Evolutionary conservation across 306 rosid species (phyloP).

Genomic region (Prunus davidiana): DNA sequence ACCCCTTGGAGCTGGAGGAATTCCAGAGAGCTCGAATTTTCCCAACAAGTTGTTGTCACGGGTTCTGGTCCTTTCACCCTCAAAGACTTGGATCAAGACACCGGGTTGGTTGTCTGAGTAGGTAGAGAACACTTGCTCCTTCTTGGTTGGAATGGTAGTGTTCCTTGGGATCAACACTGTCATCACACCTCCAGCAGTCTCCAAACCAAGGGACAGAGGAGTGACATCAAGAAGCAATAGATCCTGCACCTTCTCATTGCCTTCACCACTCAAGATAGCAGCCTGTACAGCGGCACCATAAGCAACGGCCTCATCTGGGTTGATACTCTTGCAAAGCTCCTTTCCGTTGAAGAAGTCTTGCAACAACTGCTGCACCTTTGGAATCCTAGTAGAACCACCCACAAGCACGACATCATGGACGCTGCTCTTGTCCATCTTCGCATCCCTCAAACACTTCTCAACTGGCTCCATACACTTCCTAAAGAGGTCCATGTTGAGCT

Average conservation of each 20-base stretch:
- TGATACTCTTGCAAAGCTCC: conserved; percentile 69
- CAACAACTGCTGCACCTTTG: conserved; percentile 67
- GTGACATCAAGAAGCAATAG: conserved; percentile 70
- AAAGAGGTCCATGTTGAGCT: conserved; percentile 77
- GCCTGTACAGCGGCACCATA: conserved; percentile 83
- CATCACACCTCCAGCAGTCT: conserved; percentile 80
- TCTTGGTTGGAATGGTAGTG: conserved; percentile 72
- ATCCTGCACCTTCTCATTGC: conserved; percentile 75
- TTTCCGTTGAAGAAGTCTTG: conserved; percentile 85
- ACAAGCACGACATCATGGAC: conserved; percentile 78
- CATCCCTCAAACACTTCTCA: conserved; percentile 71
- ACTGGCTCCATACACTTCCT: conserved; percentile 78
- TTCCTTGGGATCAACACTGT: conserved; percentile 71
- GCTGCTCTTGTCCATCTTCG: conserved; percentile 74
- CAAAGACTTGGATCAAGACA: conserved; percentile 72
- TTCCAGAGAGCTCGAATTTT: conserved; percentile 69
- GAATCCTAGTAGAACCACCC: conserved; percentile 83
- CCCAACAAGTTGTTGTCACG: conserved; percentile 72
- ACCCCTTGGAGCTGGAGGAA: conserved; percentile 77
- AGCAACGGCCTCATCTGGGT: conserved; percentile 75
- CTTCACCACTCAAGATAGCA: conserved; percentile 70
- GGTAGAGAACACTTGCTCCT: conserved; percentile 70
- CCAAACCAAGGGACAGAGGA: conserved; percentile 63
- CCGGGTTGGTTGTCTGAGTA: conserved; percentile 72
- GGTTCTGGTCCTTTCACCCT: conserved; percentile 71